A percentile compares a stretch with the other conserved stretches of the same genome.
phyloP scores from a whole-genome alignment of 208 protist species.

The Sergeia podlipaevii region DNA sequence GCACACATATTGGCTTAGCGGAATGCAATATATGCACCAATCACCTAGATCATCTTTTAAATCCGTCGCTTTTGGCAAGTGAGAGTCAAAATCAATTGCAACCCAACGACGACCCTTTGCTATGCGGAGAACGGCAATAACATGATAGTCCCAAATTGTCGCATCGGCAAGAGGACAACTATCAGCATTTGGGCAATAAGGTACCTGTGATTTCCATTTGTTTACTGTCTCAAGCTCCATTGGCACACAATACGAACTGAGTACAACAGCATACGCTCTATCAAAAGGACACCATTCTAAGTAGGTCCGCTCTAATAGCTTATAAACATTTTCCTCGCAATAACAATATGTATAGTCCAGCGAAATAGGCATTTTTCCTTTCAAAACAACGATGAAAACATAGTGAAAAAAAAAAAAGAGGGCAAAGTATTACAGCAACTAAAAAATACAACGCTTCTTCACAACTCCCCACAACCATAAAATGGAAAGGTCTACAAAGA shows the following conservation, averaged over 20 bases:
- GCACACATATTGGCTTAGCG: slow-evolving; percentile 12
- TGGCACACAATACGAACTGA: slow-evolving; percentile 20
- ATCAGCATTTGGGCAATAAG: slow-evolving; percentile 16
- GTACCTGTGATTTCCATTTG: slow-evolving; percentile 23
- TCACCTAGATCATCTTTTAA: background rate
- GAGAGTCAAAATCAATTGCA: slow-evolving; percentile 30
- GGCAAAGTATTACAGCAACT: background rate
- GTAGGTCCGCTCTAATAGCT: slow-evolving; percentile 8
- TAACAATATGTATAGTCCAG: slow-evolving; percentile 26
- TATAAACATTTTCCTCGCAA: slow-evolving; percentile 41
- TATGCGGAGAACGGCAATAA: slow-evolving; percentile 17
- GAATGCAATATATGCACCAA: slow-evolving; percentile 19
- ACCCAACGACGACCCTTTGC: slow-evolving; percentile 8
- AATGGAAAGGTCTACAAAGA: background rate
- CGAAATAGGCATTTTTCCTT: background rate
- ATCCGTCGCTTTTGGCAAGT: slow-evolving; percentile 6
- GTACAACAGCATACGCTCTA: slow-evolving; percentile 19
- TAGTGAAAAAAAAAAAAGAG: slow-evolving; percentile 10
- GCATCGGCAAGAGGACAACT: slow-evolving; percentile 10
- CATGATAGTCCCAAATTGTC: slow-evolving; percentile 36
- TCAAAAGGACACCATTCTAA: slow-evolving; percentile 17
- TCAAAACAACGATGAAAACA: slow-evolving; percentile 8
- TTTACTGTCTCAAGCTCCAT: slow-evolving; percentile 12
- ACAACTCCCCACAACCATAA: background rate
- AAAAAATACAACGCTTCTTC: no score